Evolutionary conservation across 768 basidiomycete species (phyloP).

Genomic region (Grammothele lineata): DNA sequence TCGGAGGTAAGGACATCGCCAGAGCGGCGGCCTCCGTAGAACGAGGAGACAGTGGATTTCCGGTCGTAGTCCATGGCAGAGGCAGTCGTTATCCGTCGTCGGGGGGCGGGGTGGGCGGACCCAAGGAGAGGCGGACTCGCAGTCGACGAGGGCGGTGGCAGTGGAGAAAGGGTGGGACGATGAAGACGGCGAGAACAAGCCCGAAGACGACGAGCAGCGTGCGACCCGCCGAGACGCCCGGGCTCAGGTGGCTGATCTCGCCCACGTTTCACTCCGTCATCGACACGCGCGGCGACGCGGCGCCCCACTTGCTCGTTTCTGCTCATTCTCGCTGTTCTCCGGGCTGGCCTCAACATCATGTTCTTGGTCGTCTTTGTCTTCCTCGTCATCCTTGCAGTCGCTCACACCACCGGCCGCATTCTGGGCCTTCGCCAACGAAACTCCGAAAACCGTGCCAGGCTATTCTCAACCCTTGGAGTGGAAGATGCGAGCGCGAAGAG

Average conservation of each 20-base stretch:
- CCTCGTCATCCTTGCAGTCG: not conserved
- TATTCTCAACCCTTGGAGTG: not conserved
- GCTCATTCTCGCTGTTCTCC: not conserved
- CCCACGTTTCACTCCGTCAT: not conserved
- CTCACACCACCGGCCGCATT: slow-evolving; percentile 2
- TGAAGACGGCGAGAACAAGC: slow-evolving; percentile 1
- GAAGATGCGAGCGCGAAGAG: slow-evolving; percentile 16
- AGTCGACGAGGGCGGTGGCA: too few species aligned
- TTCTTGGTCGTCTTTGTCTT: slow-evolving; percentile 3
- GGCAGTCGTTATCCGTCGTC: too few species aligned
- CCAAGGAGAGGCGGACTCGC: too few species aligned
- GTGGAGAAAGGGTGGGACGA: not conserved
- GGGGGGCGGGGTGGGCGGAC: too few species aligned
- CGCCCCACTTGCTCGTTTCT: not conserved
- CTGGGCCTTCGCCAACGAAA: slow-evolving; percentile 8
- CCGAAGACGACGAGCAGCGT: not conserved
- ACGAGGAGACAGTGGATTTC: slow-evolving; percentile 76
- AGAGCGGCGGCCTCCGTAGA: slow-evolving; percentile 68
- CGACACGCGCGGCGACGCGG: not conserved
- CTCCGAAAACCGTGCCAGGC: not conserved
- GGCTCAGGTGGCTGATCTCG: not conserved
- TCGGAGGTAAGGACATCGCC: slow-evolving; percentile 57
- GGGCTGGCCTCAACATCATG: too few species aligned
- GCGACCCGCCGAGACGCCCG: not conserved
- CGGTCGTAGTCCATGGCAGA: slow-evolving; percentile 66